Percentiles rank a stretch among this genome's conserved stretches.
phyloP scores from a whole-genome alignment of 306 rosid genomes.

The Malus orientalis region DNA sequence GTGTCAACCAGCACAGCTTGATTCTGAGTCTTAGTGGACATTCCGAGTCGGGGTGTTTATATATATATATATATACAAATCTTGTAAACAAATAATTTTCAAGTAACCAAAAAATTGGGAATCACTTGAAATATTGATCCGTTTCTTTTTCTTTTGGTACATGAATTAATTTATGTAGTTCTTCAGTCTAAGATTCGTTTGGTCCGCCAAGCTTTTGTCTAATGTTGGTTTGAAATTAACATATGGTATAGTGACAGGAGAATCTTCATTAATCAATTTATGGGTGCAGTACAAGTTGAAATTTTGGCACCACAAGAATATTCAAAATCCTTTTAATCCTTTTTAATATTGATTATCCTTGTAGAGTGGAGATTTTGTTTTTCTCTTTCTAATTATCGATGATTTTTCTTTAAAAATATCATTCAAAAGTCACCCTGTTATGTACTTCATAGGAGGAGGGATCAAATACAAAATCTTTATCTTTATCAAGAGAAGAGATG shows the following conservation, averaged over 20 bases:
- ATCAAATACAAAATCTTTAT: neutral
- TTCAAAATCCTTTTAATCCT: neutral
- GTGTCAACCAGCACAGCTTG: no score
- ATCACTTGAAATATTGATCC: neutral
- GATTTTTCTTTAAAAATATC: neutral
- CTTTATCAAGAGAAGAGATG: no score
- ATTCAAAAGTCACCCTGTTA: neutral
- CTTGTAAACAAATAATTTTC: neutral
- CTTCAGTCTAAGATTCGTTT: neutral
- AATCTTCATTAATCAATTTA: neutral
- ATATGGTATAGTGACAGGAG: neutral
- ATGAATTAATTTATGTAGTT: neutral
- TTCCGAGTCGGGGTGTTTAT: no score
- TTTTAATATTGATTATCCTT: neutral
- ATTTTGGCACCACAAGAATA: neutral
- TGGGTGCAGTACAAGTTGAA: neutral
- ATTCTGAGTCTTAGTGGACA: no score
- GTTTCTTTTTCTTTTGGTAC: neutral
- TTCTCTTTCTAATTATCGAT: neutral
- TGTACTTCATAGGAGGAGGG: neutral
- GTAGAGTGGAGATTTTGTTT: neutral
- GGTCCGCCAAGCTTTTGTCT: neutral
- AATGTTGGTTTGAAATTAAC: neutral
- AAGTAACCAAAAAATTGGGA: neutral
- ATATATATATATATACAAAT: accelerated